Conservation (phyloP, 2,329 filamentous ascomycete species). For the Nemania sp. region DNA sequence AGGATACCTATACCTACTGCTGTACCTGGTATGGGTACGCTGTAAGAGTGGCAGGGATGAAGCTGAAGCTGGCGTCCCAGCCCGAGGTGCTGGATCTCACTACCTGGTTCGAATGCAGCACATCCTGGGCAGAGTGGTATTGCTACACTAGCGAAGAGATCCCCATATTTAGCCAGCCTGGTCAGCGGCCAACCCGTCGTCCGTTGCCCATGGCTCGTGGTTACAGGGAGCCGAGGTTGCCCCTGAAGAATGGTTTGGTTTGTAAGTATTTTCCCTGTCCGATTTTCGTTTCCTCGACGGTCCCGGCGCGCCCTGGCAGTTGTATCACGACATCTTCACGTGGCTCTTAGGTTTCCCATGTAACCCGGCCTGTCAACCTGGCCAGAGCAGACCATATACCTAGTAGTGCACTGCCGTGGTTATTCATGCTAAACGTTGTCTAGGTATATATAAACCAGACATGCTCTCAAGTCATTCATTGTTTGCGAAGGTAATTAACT, state of each 20-base stretch:
- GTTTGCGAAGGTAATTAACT: neutral
- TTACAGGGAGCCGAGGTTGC: constrained; percentile 37
- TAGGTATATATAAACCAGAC: neutral
- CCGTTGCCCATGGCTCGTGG: constrained; percentile 28
- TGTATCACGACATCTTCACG: constrained; percentile 42
- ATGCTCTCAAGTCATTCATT: neutral
- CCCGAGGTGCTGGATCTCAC: constrained; percentile 41
- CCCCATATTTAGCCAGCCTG: constrained; percentile 34
- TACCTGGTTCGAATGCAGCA: constrained; percentile 38
- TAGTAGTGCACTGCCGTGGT: neutral
- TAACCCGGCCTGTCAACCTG: constrained; percentile 25
- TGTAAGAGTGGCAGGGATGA: constrained; percentile 19
- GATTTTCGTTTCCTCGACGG: constrained; percentile 24
- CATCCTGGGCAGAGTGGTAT: constrained; percentile 36
- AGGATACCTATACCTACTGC: neutral
- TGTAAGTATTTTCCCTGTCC: constrained; percentile 26
- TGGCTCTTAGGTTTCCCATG: constrained; percentile 32
- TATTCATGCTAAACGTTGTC: neutral
- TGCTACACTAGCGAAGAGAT: constrained; percentile 27
- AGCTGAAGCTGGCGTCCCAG: constrained; percentile 37
- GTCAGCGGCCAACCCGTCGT: constrained; percentile 34
- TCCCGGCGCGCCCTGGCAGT: constrained; percentile 25
- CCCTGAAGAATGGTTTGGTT: constrained; percentile 32
- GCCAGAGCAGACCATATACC: neutral
- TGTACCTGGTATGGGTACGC: neutral